Base-by-base conservation (phyloP, 208 protist genomes). In the Phytomonas francai region DNA sequence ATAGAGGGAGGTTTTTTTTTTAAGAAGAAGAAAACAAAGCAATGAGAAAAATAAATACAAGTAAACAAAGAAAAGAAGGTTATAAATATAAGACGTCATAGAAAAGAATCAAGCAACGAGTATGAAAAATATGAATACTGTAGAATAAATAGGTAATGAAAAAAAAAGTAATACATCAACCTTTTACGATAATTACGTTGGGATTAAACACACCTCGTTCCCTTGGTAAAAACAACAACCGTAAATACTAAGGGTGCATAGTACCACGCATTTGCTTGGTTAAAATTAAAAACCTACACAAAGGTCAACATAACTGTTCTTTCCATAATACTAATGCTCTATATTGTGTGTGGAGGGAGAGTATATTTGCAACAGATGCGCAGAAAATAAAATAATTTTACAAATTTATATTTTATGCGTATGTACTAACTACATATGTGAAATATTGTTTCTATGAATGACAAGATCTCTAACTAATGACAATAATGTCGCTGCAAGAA, bases 401-500 rank as follows among this genome's bases (percentile, higher is more conserved):
- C 45, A 54, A 54, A 54, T 54, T 54, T 54, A 22, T 54, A 54
- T 54, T 16, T 12, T 54, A 54, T 54, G 22, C 45, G 45, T 54
- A 19, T 54, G 22, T 54, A 22, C 45, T 54, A 54, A 54, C 0
- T 54, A 54, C 11, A 54, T 54, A 54, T 54, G 45, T 54, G 45
- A 54, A 54, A 54, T 54, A 54, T 54, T 54, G 45, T 54, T 54
- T 54, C 45, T 54, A 54, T 54, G 5, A 7, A 5, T 54, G 19
- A 22, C 19, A 33, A 65, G 3, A 34, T 65, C 9, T 63, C 61
- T 68, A 39, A 66, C 25, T 54, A 31, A 45, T 45, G 32, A 31
- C 11, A 12, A 12, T 45, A 1, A 22, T 56, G 65, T 54, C 31
- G 6, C 56, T 71, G 87, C 33, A 91, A 64, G 14, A 95, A 77